Conservation (phyloP, 1,139 yeast genomes). For the Yamadazyma blattariae region DNA sequence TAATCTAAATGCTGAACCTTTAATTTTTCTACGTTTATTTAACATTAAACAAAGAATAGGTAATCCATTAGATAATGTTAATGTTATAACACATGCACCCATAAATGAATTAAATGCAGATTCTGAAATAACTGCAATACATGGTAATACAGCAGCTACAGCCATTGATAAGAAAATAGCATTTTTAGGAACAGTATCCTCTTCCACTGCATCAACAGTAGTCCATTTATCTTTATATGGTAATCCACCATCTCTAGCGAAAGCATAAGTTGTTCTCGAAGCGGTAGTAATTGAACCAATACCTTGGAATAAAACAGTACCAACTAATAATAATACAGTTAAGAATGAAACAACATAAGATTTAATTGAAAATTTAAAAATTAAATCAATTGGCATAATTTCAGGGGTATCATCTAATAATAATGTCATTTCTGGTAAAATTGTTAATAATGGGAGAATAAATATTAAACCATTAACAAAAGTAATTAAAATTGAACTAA, state of each 20-base stretch:
- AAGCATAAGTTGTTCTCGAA: conserved; percentile 81
- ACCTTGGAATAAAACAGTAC: conserved; percentile 73
- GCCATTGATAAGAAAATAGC: conserved; percentile 70
- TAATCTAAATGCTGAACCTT: conserved; percentile 71
- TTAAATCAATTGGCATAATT: conserved; percentile 62
- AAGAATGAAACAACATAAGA: conserved; percentile 66
- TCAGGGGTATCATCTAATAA: conserved; percentile 61
- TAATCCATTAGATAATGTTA: conserved; percentile 74
- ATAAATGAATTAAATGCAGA: conserved; percentile 83
- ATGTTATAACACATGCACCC: conserved; percentile 80
- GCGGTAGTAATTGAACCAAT: conserved; percentile 83
- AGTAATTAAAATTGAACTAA: conserved; percentile 62
- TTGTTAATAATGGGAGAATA: conserved; percentile 66
- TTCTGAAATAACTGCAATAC: conserved; percentile 64
- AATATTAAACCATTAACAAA: conserved; percentile 68
- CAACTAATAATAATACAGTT: conserved; percentile 62
- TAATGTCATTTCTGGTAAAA: conserved; percentile 60
- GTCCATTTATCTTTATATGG: conserved; percentile 70
- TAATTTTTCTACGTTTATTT: conserved; percentile 58
- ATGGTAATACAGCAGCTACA: conserved; percentile 59
- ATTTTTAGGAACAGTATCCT: conserved; percentile 63
- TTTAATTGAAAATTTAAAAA: conserved; percentile 67
- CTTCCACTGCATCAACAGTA: conserved; percentile 58
- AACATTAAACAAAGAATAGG: conserved; percentile 66
- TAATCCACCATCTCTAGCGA: conserved; percentile 85